phyloP scores from a whole-genome alignment of 768 basidiomycete genomes.

The Leccinum sublutescens region DNA sequence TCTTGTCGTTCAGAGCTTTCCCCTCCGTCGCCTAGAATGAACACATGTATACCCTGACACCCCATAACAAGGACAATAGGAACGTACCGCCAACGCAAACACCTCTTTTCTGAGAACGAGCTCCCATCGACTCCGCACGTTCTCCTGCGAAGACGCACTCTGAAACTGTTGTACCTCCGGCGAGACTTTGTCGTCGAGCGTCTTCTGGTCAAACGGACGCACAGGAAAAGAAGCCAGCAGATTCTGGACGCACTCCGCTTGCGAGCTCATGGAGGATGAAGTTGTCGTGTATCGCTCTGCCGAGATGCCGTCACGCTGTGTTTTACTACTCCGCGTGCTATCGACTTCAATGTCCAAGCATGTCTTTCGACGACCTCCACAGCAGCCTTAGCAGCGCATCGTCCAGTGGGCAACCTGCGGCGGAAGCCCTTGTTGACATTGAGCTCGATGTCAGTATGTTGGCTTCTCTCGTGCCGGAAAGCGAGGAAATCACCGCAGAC shows the following conservation, averaged over 20 bases:
- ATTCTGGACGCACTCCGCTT: slow-evolving; percentile 47
- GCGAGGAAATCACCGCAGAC: slow-evolving; percentile 26
- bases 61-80: background rate
- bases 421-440: slow-evolving; percentile 15
- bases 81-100: slow-evolving; percentile 66
- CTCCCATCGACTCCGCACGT: slow-evolving; percentile 73
- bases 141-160: slow-evolving; percentile 50
- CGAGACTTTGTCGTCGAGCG: slow-evolving; percentile 50
- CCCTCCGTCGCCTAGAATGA: slow-evolving; percentile 62
- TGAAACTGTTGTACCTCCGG: slow-evolving; percentile 44
- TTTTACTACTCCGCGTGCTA: slow-evolving; percentile 22
- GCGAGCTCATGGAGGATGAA: slow-evolving; percentile 44
- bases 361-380: slow-evolving; percentile 29
- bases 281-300: slow-evolving; percentile 1
- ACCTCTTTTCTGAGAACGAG: slow-evolving; percentile 68
- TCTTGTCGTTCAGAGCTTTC: slow-evolving; percentile 50
- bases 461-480: slow-evolving; percentile 29
- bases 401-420: slow-evolving; percentile 7
- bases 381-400: background rate
- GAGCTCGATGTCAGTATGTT: slow-evolving; percentile 40
- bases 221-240: slow-evolving; percentile 54
- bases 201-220: slow-evolving; percentile 45
- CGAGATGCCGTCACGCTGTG: slow-evolving; percentile 23
- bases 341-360: slow-evolving; percentile 11
- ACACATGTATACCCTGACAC: background rate